Base-by-base conservation (phyloP, 345 rosid genomes). In the Arabis hirsuta region DNA sequence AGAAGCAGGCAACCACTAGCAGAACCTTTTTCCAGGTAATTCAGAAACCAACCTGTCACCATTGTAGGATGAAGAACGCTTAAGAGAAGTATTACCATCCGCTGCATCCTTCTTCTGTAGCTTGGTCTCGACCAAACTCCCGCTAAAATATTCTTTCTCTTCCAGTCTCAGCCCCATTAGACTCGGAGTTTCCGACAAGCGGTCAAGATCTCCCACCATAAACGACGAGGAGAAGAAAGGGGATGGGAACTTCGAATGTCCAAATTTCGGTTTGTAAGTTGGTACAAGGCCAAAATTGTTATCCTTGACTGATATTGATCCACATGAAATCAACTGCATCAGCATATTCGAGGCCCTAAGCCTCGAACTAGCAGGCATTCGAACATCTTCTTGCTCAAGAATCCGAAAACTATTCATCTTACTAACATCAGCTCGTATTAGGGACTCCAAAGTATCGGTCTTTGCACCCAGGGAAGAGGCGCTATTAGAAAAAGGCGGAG, bases 301-400 rank as follows among this genome's bases (percentile, higher is more conserved):
- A 73, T 95, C 97, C 82, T 90, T 91, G 41, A 95, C 99, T 11
- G 99, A 87, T 83, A 95, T 81, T 24, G 98, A 95, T 10, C 99
- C 99, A 44, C 99, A 91, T 0, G 99, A 91, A 74, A 95, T 91
- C 85, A 95, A 74, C 44, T 95, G 99, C 96, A 95, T 80, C 73
- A 95, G 67, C 88, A 90, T 81, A 73, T 76, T 88, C 4, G 92
- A 73, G 48, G 97, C 92, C 78, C 85, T 91, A 60, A 91, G 78
- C 78, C 88, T 87, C 11, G 90, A 65, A 56, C 83, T 79, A 76
- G 78, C 53, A 1, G 90, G 85, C 81, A 86, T 79, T 71, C 88
- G 86, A 64, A 86, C 62, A 12, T 90, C 94, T 77, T 88, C 98
- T 83, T 85, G 90, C 67, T 86, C 87, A 59, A 86, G 87, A 74